These are phyloP conservation scores for Cladophialophora carrionii DNA, from an alignment of 2,329 filamentous ascomycete species.

Conservation along the genomic window DNA sequence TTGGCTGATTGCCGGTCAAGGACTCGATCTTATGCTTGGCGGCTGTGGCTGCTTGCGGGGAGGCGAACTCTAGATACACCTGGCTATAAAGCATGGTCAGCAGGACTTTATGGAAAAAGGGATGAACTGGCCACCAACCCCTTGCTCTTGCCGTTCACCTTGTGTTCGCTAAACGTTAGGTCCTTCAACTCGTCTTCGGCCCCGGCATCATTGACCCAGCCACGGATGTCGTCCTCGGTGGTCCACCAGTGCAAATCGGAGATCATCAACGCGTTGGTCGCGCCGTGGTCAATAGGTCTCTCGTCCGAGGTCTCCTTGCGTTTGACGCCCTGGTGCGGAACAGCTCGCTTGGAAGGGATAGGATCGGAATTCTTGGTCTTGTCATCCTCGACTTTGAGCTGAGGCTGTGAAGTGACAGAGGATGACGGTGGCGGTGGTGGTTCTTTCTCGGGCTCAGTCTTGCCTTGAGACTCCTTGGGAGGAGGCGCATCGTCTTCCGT, in stretches of 20 bases:
- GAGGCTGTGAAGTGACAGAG: neutral
- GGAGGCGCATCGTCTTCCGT: constrained; percentile 16
- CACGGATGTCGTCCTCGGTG: constrained; percentile 90
- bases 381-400: constrained; percentile 10
- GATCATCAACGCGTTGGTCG: constrained; percentile 75
- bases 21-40: constrained; percentile 80
- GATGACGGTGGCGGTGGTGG: constrained; percentile 1
- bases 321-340: constrained; percentile 61
- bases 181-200: constrained; percentile 87
- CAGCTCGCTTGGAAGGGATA: constrained; percentile 40
- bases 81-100: constrained; percentile 52
- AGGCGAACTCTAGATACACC: constrained; percentile 82
- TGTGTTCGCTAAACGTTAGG: constrained; percentile 96
- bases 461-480: constrained; percentile 7
- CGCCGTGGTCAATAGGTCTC: constrained; percentile 60
- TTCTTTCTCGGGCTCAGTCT: constrained; percentile 18
- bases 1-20: constrained; percentile 58
- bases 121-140: constrained; percentile 63
- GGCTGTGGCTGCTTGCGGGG: constrained; percentile 81
- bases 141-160: constrained; percentile 98
- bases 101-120: neutral
- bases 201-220: constrained; percentile 77
- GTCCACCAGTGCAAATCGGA: constrained; percentile 97
- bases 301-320: constrained; percentile 64
- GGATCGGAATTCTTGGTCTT: constrained; percentile 10